These are phyloP conservation scores for Leishmania martiniquensis DNA, from an alignment of 208 protist species.

Conservation along the genomic window DNA sequence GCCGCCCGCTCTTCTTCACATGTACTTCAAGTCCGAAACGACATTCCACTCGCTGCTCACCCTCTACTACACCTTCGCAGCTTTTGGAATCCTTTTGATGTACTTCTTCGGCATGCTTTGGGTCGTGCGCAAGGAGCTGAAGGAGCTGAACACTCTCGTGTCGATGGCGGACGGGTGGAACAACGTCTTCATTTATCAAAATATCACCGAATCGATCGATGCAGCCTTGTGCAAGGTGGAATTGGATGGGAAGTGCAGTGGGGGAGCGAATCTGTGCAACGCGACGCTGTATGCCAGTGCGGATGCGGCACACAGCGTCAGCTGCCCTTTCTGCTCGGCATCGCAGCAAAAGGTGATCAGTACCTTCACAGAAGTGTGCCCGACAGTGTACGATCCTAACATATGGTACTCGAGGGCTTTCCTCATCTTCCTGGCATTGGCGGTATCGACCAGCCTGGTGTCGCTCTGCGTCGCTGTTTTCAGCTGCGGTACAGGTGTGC, in stretches of 20 bases:
- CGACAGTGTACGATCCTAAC: background rate
- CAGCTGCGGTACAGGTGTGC: slow-evolving; percentile 4
- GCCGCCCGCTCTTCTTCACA: slow-evolving; percentile 5
- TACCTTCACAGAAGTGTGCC: background rate
- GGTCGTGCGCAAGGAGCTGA: background rate
- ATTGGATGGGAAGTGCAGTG: slow-evolving; percentile 1
- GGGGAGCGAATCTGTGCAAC: background rate
- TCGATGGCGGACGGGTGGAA: background rate
- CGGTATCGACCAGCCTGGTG: background rate
- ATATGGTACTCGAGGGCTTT: background rate
- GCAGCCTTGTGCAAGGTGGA: background rate
- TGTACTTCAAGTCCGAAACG: background rate
- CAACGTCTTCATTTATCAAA: slow-evolving; percentile 2
- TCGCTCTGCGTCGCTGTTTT: slow-evolving; percentile 4
- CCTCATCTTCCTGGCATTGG: background rate
- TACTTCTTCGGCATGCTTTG: slow-evolving; percentile 5
- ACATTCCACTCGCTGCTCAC: background rate
- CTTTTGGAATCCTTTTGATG: background rate
- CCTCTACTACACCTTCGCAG: background rate
- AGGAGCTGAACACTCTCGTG: background rate
- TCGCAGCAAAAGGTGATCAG: background rate
- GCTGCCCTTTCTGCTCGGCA: background rate
- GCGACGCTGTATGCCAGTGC: background rate
- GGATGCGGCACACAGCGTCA: background rate
- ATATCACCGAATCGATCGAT: background rate